Base-by-base conservation (phyloP, 495 filamentous ascomycete genomes). In the Penicillium ucsense region DNA sequence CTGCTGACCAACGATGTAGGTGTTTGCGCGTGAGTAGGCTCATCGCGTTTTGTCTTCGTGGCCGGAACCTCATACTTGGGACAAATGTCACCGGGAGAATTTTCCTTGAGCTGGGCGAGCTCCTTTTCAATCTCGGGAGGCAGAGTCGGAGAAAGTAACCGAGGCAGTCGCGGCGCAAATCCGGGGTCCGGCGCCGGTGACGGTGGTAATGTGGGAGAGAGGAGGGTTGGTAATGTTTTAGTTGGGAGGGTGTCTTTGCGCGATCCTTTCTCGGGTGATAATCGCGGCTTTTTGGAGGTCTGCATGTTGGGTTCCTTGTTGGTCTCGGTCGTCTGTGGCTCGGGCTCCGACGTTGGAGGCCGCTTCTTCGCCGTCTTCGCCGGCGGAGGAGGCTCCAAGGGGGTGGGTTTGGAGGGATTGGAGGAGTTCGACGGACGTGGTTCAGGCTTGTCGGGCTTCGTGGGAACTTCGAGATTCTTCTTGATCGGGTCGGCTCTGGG, bases 41-140 rank as follows among this genome's bases (percentile, higher is more conserved):
- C 49, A 20, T 53, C 49, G n/a, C 46, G 49, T 33, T 44, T 59
- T 5, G 37, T 10, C 31, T 50, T 55, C 4, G 27, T 12, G 9
- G 31, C 10, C 11, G 41, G n/a, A 34, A 5, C 50, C 35, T 55
- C 56, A 30, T 42, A 46, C 41, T 52, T 57, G 2, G 54, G 46
- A 12, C 53, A 53, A 9, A 33, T 42, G 9, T 45, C 53, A n/a
- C 47, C 36, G 3, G 58, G 50, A 7, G 50, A 51, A 11, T 53
- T 55, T 27, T 63, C 61, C 31, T 57, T 55, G 38, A 67, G 51
- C 37, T 52, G 60, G 8, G 70, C 66, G 4, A 77, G 47, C 46
- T 73, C 71, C 47, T 68, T 72, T 48, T 77, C 73, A 40, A 77
- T 65, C 37, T 73, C 64, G 9, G 71, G 70, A 6, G 74, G 70